phyloP scores from a whole-genome alignment of 768 basidiomycete genomes.

The Obba rivulosa region DNA sequence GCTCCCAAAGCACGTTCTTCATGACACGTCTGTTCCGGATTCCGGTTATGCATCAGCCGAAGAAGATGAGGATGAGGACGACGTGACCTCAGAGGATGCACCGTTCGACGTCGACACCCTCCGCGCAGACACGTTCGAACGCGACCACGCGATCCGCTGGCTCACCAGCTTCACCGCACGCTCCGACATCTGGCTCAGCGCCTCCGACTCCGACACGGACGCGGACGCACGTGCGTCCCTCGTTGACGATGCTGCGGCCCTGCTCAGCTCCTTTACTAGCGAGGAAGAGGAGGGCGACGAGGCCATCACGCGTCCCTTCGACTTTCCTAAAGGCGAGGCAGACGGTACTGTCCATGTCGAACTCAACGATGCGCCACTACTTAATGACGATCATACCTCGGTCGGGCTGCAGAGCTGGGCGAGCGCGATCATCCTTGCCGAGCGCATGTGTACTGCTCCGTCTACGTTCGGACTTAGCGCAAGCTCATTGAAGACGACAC shows the following conservation, averaged over 20 bases:
- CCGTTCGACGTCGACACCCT: slow-evolving; percentile 39
- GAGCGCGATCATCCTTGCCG: slow-evolving; percentile 65
- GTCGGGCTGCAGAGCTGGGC: slow-evolving; percentile 87
- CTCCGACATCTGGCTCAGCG: slow-evolving; percentile 45
- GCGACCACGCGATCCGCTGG: slow-evolving; percentile 67
- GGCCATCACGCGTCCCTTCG: slow-evolving; percentile 46
- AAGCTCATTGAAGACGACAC: background rate
- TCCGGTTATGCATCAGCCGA: slow-evolving; percentile 78
- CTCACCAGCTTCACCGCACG: slow-evolving; percentile 63
- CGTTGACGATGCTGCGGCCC: slow-evolving; percentile 52
- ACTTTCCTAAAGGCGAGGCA: slow-evolving; percentile 29
- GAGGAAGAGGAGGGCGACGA: slow-evolving; percentile 32
- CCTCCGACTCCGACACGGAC: slow-evolving; percentile 28
- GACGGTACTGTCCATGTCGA: slow-evolving; percentile 36
- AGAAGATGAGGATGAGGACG: slow-evolving; percentile 43
- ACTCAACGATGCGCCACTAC: slow-evolving; percentile 66
- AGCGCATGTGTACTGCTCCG: slow-evolving; percentile 50
- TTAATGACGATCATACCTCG: slow-evolving; percentile 63
- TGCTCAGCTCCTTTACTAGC: slow-evolving; percentile 50
- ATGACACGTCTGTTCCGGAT: slow-evolving; percentile 49
- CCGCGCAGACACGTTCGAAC: slow-evolving; percentile 61
- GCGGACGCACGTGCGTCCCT: slow-evolving; percentile 33
- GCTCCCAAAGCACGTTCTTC: slow-evolving; percentile 26
- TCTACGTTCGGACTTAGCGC: slow-evolving; percentile 31
- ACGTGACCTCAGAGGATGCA: slow-evolving; percentile 17